Evolutionary conservation across 345 rosid genomes (phyloP), one percentile per base, ranked within the genome.

Genomic region (Erysimum cheiranthoides): DNA sequence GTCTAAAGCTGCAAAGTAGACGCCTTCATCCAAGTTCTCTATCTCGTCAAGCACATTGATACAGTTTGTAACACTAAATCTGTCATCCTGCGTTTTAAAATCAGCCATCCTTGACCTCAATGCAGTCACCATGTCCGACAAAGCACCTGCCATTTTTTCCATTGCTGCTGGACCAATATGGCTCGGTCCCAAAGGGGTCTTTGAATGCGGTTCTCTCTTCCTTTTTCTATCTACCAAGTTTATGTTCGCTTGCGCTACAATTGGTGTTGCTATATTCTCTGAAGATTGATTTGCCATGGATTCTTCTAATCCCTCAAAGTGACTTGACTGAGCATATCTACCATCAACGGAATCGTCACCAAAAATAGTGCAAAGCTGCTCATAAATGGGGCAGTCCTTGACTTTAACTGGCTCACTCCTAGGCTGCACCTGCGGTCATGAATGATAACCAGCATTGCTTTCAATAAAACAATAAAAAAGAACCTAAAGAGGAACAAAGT

Each of bases 251-350:
- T 73, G 32, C 14, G 5, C 10, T 10, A 27, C 38, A 21, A 2
- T 63, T 35, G 76, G 67, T 21, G 53, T 47, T 25, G 71, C 3
- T 36, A 63, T 1, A 45, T 57, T 70, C 76, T 45, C 74, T 8
- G 74, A 46, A 10, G 79, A 66, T 57, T 70, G 82, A 45, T 78
- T 82, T 54, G 78, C 74, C 46, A 75, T 52, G 17, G 89, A 50
- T 74, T 85, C 91, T n/a, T 86, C 93, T 68, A 86, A 73, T 8
- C 84, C 91, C 70, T 89, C 92, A 68, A 89, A 93, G 77, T 90
- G 93, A 80, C 96, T 93, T 38, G 98, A 93, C 79, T 88, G 96
- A 64, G 98, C 98, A 75, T 89, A 93, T 69, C 82, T 87, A 39
- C 98, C 98, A 62, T 84, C 87, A 21, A 79, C 80, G 18, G 86